Evolutionary conservation across 2,329 filamentous ascomycete species (phyloP).

Genomic region (Aspergillus chevalieri): DNA sequence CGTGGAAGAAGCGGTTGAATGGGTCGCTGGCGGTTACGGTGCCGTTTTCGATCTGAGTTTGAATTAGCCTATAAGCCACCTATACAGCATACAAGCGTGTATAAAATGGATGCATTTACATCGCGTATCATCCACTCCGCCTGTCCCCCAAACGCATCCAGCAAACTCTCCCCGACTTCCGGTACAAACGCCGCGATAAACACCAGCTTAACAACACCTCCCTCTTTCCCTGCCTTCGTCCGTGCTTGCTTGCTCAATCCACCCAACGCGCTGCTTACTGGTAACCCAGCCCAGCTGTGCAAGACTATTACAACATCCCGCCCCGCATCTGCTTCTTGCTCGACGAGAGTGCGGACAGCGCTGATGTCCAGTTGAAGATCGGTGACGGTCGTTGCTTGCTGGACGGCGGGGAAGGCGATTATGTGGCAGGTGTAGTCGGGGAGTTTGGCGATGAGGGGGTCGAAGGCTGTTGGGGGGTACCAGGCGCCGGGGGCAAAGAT

Average conservation of each 20-base stretch:
- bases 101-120: slow-evolving; percentile 14
- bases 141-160: slow-evolving; percentile 23
- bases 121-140: slow-evolving; percentile 25
- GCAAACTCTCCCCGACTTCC: slow-evolving; percentile 23
- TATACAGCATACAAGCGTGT: slow-evolving; percentile 2
- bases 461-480: slow-evolving; percentile 25
- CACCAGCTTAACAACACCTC: slow-evolving; percentile 28
- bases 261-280: slow-evolving; percentile 29
- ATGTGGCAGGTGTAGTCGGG: slow-evolving; percentile 17
- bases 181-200: slow-evolving; percentile 32
- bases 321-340: slow-evolving; percentile 23
- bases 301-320: slow-evolving; percentile 25
- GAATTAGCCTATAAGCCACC: slow-evolving; percentile 3
- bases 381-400: slow-evolving; percentile 15
- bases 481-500: slow-evolving; percentile 28
- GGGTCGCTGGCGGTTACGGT: slow-evolving; percentile 22
- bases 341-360: slow-evolving; percentile 26
- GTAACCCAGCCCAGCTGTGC: slow-evolving; percentile 34
- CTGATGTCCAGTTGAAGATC: slow-evolving; percentile 26
- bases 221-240: slow-evolving; percentile 18
- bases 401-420: slow-evolving; percentile 23
- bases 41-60: slow-evolving; percentile 4
- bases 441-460: slow-evolving; percentile 18
- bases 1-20: slow-evolving; percentile 24
- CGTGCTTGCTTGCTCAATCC: slow-evolving; percentile 26